Conservation (phyloP, 2,329 filamentous ascomycete genomes). For the Nemania abortiva region DNA sequence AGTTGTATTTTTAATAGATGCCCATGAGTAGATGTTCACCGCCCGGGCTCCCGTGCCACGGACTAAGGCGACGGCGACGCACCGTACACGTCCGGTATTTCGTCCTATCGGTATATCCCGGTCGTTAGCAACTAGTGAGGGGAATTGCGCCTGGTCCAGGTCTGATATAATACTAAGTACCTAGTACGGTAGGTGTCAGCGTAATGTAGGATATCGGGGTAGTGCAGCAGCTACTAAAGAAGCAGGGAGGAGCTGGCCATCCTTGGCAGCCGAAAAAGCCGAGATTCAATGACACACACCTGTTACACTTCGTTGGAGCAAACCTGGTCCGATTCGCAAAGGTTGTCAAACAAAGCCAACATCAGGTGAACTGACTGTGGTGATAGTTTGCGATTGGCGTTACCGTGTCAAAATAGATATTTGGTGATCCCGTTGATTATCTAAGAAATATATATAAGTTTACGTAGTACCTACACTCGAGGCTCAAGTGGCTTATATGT, state of each 20-base stretch:
- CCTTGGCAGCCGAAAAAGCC: not conserved
- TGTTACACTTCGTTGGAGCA: not conserved
- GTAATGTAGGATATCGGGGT: not conserved
- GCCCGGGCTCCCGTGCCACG: not conserved
- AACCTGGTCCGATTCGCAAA: not conserved
- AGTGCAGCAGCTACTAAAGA: not conserved
- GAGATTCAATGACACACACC: not conserved
- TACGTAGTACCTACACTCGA: no score
- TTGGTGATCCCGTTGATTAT: no score
- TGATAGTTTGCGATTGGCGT: not conserved
- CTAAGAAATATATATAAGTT: no score
- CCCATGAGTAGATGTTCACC: not conserved
- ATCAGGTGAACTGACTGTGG: not conserved
- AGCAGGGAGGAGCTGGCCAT: not conserved
- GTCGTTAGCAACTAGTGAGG: no score
- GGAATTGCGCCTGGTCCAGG: no score
- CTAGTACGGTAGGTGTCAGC: not conserved
- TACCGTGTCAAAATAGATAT: no score
- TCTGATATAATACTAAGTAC: not conserved
- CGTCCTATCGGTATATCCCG: no score
- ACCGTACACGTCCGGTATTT: not conserved
- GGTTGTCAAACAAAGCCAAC: not conserved
- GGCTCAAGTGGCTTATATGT: no score
- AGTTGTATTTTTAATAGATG: not conserved
- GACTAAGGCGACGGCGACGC: not conserved